These are phyloP conservation scores for Halenospora varia DNA, from an alignment of 495 filamentous ascomycete genomes.

Conservation along the genomic window DNA sequence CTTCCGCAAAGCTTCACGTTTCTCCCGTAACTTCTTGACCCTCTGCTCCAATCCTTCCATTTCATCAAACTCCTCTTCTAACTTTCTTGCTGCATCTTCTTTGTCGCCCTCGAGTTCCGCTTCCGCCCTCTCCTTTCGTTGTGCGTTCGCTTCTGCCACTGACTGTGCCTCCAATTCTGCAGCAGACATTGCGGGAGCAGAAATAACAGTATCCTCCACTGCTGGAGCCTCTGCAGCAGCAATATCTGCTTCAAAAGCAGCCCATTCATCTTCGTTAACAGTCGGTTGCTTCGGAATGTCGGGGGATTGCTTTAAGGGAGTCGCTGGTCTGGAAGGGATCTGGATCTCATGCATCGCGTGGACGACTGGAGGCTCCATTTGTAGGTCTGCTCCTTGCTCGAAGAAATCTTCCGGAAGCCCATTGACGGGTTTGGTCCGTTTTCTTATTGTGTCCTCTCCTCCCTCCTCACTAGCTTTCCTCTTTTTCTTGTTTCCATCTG, in stretches of 20 bases:
- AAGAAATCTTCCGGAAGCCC: conserved; percentile 23
- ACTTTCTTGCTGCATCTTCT: conserved; percentile 74
- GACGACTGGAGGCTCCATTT: neutral
- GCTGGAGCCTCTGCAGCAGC: conserved; percentile 40
- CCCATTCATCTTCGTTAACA: conserved; percentile 84
- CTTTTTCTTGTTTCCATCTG: conserved; percentile 19
- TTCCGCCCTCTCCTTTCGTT: conserved; percentile 51
- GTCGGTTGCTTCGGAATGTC: conserved; percentile 12
- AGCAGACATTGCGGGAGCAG: conserved; percentile 63
- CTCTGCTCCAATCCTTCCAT: conserved; percentile 89
- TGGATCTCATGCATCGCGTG: conserved; percentile 33
- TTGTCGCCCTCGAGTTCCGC: conserved; percentile 71
- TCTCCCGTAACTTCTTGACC: conserved; percentile 71
- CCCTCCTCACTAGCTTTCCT: conserved; percentile 24
- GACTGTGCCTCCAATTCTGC: conserved; percentile 69
- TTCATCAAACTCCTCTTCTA: conserved; percentile 89
- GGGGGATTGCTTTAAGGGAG: conserved; percentile 30
- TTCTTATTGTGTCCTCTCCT: conserved; percentile 35
- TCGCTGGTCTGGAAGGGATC: conserved; percentile 53
- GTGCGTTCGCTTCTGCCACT: conserved; percentile 48
- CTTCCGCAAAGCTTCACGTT: conserved; percentile 45
- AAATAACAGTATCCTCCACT: conserved; percentile 56
- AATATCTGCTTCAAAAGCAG: conserved; percentile 85
- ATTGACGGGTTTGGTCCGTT: conserved; percentile 20
- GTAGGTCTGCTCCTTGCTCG: neutral